Percentiles rank a stretch among this genome's conserved stretches.
phyloP scores from a whole-genome alignment of 768 basidiomycete genomes.

The Stropharia rugosoannulata region DNA sequence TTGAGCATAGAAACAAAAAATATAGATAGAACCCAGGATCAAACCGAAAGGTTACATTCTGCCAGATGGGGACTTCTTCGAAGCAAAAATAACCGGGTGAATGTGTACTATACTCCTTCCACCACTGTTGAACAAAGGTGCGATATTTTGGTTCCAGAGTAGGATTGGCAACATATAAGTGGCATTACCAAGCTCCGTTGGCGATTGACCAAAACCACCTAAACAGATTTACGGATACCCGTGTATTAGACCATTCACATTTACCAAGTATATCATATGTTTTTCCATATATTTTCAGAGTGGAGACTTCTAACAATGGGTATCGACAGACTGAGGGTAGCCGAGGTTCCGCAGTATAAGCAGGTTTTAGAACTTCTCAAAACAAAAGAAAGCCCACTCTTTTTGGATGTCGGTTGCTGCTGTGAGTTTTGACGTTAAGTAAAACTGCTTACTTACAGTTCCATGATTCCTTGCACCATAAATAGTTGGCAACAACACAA shows the following conservation, averaged over 20 bases:
- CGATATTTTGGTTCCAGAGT: no score
- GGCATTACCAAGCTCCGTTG: neutral
- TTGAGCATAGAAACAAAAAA: no score
- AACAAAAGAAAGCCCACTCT: conserved; percentile 26
- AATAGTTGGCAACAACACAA: conserved; percentile 36
- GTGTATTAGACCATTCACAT: conserved; percentile 36
- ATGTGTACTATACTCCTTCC: no score
- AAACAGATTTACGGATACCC: conserved; percentile 32
- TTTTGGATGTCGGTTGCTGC: conserved; percentile 44
- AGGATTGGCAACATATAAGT: no score
- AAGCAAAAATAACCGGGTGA: no score
- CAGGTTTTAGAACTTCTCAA: conserved; percentile 26
- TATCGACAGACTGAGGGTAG: conserved; percentile 28
- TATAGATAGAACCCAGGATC: no score
- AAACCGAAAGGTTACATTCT: no score
- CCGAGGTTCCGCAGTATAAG: conserved; percentile 31
- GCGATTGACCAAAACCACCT: neutral
- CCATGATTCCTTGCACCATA: neutral
- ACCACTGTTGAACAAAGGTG: no score
- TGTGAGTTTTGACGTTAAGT: conserved; percentile 24
- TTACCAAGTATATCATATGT: conserved; percentile 15
- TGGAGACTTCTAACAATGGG: neutral
- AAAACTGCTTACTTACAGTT: neutral
- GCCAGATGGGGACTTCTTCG: no score
- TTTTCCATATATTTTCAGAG: conserved; percentile 14